Conservation (phyloP, 177 flowering plant species). For the Viscum album region DNA sequence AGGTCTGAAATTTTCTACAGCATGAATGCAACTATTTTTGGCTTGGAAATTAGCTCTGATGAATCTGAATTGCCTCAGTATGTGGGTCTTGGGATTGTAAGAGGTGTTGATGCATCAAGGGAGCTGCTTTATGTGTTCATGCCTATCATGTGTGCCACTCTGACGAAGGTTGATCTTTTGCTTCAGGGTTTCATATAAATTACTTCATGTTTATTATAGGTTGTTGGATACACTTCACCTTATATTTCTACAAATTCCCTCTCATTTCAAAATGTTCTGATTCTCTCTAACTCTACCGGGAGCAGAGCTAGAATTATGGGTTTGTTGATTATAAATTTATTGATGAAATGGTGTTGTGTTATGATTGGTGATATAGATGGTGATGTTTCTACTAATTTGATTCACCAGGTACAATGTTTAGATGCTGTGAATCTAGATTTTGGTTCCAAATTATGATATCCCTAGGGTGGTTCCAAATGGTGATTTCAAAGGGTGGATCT, state of each 20-base stretch:
- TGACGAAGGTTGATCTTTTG: constrained; percentile 65
- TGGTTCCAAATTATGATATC: too few species aligned
- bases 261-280: too few species aligned
- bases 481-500: too few species aligned
- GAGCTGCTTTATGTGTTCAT: constrained; percentile 53
- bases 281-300: too few species aligned
- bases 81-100: constrained; percentile 84
- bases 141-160: constrained; percentile 49
- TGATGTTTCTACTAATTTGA: too few species aligned
- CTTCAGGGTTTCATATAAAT: constrained; percentile 70
- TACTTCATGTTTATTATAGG: constrained; percentile 72
- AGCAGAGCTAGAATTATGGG: too few species aligned
- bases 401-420: too few species aligned
- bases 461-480: too few species aligned
- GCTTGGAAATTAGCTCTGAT: constrained; percentile 52
- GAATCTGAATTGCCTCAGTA: constrained; percentile 37
- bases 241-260: constrained; percentile 52
- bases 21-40: constrained; percentile 81
- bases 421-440: too few species aligned
- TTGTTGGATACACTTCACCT: constrained; percentile 52
- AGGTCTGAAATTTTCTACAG: constrained; percentile 54
- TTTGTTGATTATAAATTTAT: too few species aligned
- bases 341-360: too few species aligned
- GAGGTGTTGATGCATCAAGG: constrained; percentile 59
- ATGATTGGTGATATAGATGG: too few species aligned